These are phyloP conservation scores for Knoxia roxburghii DNA, from an alignment of 257 asterid species.

Conservation along the genomic window DNA sequence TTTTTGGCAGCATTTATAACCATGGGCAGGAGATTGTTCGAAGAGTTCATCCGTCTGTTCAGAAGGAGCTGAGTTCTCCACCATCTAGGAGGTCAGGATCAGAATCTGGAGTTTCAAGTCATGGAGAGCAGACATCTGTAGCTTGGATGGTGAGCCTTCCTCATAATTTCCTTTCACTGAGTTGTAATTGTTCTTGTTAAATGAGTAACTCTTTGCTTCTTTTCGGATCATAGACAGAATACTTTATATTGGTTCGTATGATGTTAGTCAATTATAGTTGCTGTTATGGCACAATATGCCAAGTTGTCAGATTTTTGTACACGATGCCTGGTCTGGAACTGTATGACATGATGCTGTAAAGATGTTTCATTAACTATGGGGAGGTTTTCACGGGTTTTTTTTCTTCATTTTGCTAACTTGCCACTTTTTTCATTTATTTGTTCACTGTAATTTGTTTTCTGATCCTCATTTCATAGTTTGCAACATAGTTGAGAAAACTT, in stretches of 20 bases:
- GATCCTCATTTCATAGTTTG: not conserved
- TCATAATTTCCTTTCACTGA: not conserved
- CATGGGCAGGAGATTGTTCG: conserved; percentile 25
- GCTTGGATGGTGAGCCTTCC: conserved; percentile 23
- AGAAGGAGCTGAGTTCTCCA: conserved; percentile 13
- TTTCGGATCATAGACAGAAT: not conserved
- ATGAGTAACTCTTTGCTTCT: not conserved
- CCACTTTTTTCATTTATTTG: too few relatives aligned
- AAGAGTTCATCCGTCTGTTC: conserved; percentile 22
- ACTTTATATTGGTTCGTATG: too few relatives aligned
- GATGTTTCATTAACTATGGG: too few relatives aligned
- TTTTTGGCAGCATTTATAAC: conserved; percentile 38
- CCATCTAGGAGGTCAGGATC: conserved; percentile 10
- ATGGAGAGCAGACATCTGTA: conserved; percentile 16
- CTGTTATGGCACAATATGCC: too few relatives aligned
- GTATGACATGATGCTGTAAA: too few relatives aligned
- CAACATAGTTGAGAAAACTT: not conserved
- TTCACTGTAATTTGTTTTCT: not conserved
- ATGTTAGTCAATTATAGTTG: too few relatives aligned
- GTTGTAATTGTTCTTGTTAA: not conserved
- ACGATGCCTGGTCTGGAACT: not conserved
- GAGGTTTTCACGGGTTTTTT: too few relatives aligned
- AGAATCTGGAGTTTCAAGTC: conserved; percentile 14
- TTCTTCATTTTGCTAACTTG: too few relatives aligned
- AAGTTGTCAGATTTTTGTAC: too few relatives aligned